Evolutionary conservation across 179 eudicot species (phyloP).

Genomic region (Beta lomatogona): DNA sequence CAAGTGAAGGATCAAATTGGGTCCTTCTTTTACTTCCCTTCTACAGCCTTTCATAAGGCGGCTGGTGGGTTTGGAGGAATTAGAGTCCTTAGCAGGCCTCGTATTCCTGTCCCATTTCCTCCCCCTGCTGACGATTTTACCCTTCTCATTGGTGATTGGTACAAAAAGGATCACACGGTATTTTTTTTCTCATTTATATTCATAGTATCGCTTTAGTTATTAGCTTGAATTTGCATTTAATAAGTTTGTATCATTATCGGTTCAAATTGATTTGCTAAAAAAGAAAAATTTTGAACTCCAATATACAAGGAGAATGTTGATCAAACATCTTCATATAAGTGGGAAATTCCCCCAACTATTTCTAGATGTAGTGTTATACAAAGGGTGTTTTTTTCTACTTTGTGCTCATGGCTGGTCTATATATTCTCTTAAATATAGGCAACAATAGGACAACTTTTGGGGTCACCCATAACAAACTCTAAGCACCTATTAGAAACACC

Average conservation of each 20-base stretch:
- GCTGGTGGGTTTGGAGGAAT: conserved; percentile 74
- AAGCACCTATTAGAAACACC: no score
- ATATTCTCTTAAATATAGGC: no score
- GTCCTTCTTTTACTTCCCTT: conserved; percentile 65
- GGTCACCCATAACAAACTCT: background rate
- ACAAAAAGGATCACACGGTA: conserved; percentile 52
- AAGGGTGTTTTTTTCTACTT: no score
- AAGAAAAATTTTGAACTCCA: no score
- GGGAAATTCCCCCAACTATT: no score
- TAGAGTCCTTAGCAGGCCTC: conserved; percentile 54
- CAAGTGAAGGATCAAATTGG: conserved; percentile 81
- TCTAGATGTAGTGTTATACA: no score
- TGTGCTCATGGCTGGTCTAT: no score
- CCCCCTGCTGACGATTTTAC: conserved; percentile 59
- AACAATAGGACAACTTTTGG: no score
- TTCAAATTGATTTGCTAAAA: background rate
- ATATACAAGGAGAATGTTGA: no score
- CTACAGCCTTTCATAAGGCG: conserved; percentile 61
- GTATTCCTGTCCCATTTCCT: conserved; percentile 64
- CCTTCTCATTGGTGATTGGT: conserved; percentile 76
- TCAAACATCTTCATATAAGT: no score
- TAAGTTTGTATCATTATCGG: background rate
- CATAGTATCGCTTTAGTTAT: background rate
- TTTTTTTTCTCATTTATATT: background rate
- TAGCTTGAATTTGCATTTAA: background rate